Evolutionary conservation across 768 basidiomycete species (phyloP), one percentile per base, ranked within the genome.

Genomic region (Amanita rimosa): DNA sequence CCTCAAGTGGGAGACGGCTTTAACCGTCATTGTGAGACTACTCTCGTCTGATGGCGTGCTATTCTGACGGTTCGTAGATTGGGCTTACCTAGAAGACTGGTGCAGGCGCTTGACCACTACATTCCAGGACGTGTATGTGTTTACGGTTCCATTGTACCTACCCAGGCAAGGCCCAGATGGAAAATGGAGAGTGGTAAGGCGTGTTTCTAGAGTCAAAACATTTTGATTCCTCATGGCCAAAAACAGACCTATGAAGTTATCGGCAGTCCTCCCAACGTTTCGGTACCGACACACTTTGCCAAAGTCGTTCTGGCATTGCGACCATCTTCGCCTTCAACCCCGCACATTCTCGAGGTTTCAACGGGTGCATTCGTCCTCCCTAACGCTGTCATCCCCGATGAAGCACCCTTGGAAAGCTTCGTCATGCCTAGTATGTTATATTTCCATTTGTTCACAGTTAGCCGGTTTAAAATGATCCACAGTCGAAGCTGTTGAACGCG

Each of bases 1-100:
- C 96, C 96, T 37, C 96, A 99, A 73, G 92, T 99, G 21, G 96
- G 96, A 1, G 89, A 79, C 35, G 96, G 95, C 0, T 99, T 98
- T 72, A 99, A 98, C 60, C 74, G 96, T 48, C 93, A 98, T 60
- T 99, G 94, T 93, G 57, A 52, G 81, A 16, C 41, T 13, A 4
- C 10, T 21, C 29, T 34, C 44, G 19, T 29, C 14, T 14, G 9
- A 33, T 31, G 26, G n/a, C 22, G 19, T 37, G 27, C 10, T 38
- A 8, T 38, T 6, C 48, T 48, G 33, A 51, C 17, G 34, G 44
- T 48, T 17, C 7, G 5, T 55, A 96, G 93, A 97, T 61, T 98
- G 94, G 94, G 94, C 92, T 8, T 96, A 94, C 62, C 65, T 95
- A 13, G 91, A 96, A 64, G 85, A 96, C 57, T 99, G 94, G 85